Base-by-base conservation (phyloP, 495 filamentous ascomycete species). In the Penicillium steckii region DNA sequence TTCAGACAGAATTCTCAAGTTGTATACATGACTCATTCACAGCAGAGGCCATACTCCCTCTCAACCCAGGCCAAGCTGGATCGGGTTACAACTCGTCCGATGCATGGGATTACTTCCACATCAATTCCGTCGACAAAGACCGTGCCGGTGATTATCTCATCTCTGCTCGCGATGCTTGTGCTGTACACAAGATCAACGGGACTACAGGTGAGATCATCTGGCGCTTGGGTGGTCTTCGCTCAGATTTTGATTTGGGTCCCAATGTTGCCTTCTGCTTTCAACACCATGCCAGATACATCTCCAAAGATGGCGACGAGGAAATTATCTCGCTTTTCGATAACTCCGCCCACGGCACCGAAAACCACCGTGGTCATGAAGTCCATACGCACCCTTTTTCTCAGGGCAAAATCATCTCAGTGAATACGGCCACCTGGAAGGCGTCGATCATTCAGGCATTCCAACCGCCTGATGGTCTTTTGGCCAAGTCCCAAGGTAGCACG, bases 121-220 rank as follows among this genome's bases (percentile, higher is more conserved):
- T 70, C 50, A 72, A 68, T 48, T 70, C 63, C 18, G 67, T 70
- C 35, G 67, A 72, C 55, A 72, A 72, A 48, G 66, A 69, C 44
- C 35, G 43, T 12, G 55, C 62, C 5, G 78, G 80, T 7, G 74
- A 81, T 63, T 84, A 82, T 51, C 62, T 84, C 6, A 75, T 84
- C 46, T 83, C 80, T 0, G 76, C 77, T 2, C 78, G 81, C 4
- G 73, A 83, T 57, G 71, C 73, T 19, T 77, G 74, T 52, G 67
- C 77, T 17, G 70, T 84, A 9, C 76, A 77, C 62, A 80, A 80
- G 52, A 75, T 85, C 61, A 79, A 80, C 50, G 80, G 78, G 13
- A 76, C 73, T 19, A 71, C 75, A 25, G 80, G 81, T n/a, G 69
- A 72, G 23, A 76, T 83, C 52, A 75, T 83, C 57, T 85, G 81